These are phyloP conservation scores for Colletotrichum magnum DNA, from an alignment of 2,329 filamentous ascomycete genomes.

Conservation along the genomic window DNA sequence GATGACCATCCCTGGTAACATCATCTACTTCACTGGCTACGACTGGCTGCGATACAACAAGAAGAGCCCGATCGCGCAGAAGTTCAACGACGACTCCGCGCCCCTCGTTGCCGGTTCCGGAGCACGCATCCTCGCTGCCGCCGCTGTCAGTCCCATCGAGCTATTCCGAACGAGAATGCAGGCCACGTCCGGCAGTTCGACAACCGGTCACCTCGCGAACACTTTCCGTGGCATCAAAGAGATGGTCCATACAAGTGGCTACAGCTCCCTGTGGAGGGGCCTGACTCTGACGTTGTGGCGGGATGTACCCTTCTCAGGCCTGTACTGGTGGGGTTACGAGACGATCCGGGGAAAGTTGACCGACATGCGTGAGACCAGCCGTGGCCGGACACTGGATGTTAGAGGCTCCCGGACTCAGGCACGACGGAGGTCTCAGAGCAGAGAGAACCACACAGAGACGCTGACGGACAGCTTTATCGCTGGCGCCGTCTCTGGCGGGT, in stretches of 20 bases:
- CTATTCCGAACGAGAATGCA: slow-evolving; percentile 95
- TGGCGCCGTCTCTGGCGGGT: slow-evolving; percentile 84
- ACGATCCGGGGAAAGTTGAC: slow-evolving; percentile 80
- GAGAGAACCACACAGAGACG: slow-evolving; percentile 81
- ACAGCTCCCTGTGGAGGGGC: slow-evolving; percentile 89
- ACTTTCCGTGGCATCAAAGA: slow-evolving; percentile 82
- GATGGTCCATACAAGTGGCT: slow-evolving; percentile 85
- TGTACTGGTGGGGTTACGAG: slow-evolving; percentile 99
- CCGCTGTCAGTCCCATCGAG: slow-evolving; percentile 90
- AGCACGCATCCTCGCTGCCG: slow-evolving; percentile 85
- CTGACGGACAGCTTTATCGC: slow-evolving; percentile 92
- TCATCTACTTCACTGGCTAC: slow-evolving; percentile 99
- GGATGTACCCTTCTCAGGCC: slow-evolving; percentile 95
- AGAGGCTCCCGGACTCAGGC: slow-evolving; percentile 57
- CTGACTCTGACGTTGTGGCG: slow-evolving; percentile 93
- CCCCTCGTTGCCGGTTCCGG: slow-evolving; percentile 85
- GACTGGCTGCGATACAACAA: slow-evolving; percentile 88
- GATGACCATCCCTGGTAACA: slow-evolving; percentile 95
- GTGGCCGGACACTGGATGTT: slow-evolving; percentile 57
- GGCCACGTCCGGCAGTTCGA: slow-evolving; percentile 73
- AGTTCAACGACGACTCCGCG: slow-evolving; percentile 78
- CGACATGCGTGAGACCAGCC: slow-evolving; percentile 72
- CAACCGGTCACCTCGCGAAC: slow-evolving; percentile 80
- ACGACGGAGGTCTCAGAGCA: slow-evolving; percentile 71
- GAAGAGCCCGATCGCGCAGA: slow-evolving; percentile 77